Conservation (phyloP, 75 land plant genomes). For the Chamaecyparis obtusa region DNA sequence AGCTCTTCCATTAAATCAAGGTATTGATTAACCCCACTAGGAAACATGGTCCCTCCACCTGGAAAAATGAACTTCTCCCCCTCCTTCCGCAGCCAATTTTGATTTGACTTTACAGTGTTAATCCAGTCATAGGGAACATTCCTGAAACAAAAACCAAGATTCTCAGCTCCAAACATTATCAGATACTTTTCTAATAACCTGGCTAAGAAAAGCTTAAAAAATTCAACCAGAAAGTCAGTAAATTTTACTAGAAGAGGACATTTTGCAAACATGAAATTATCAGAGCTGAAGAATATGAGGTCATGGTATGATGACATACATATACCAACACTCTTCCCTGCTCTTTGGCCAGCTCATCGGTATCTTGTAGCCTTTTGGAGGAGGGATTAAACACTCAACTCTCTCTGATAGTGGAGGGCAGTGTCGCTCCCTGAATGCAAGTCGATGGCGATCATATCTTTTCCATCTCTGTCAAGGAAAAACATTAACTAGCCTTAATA, state of each 20-base stretch:
- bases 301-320: constrained; percentile 15
- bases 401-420: constrained; percentile 34
- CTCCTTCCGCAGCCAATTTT: constrained; percentile 27
- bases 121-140: constrained; percentile 36
- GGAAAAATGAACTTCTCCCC: constrained; percentile 34
- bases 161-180: not conserved
- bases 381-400: constrained; percentile 36
- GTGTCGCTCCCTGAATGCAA: constrained; percentile 42
- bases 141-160: constrained; percentile 9
- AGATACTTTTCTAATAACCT: not conserved
- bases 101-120: constrained; percentile 24
- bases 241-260: not conserved
- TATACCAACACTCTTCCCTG: constrained; percentile 38
- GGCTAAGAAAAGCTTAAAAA: not conserved
- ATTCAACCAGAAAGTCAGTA: not conserved
- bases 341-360: constrained; percentile 41
- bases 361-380: constrained; percentile 38
- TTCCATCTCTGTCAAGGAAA: constrained; percentile 37
- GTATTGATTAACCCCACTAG: constrained; percentile 23
- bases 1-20: constrained; percentile 25
- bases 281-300: not conserved
- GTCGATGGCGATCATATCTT: constrained; percentile 40
- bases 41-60: constrained; percentile 34
- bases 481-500: not conserved
- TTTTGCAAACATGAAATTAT: not conserved